Conservation (phyloP, 2,329 filamentous ascomycete species). For the Exserohilum turcica region DNA sequence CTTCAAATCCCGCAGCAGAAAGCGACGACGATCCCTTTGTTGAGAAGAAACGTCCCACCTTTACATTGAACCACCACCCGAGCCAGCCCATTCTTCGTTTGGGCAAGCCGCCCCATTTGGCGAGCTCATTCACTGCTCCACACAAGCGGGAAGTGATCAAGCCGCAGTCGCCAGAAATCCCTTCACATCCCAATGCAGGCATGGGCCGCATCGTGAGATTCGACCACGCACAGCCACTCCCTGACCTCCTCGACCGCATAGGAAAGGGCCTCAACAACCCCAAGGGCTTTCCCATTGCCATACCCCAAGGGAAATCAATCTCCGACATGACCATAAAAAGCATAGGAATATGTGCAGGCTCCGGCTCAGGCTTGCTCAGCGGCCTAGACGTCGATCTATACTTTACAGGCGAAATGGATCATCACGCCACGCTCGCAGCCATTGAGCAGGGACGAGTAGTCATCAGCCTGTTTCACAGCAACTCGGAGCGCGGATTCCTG, state of each 20-base stretch:
- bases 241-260: conserved; percentile 66
- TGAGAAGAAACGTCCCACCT: conserved; percentile 48
- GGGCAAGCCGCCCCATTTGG: conserved; percentile 32
- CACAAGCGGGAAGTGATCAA: conserved; percentile 62
- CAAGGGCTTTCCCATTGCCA: conserved; percentile 66
- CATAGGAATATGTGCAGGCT: conserved; percentile 88
- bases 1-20: conserved; percentile 13
- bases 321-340: conserved; percentile 65
- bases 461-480: conserved; percentile 87
- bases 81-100: conserved; percentile 49
- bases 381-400: conserved; percentile 74
- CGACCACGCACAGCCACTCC: conserved; percentile 57
- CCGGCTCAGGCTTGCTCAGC: conserved; percentile 77
- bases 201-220: conserved; percentile 67
- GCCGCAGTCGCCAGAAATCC: conserved; percentile 50
- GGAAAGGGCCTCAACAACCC: conserved; percentile 68
- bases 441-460: conserved; percentile 84
- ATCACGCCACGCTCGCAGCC: conserved; percentile 87
- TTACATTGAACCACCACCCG: conserved; percentile 56
- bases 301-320: conserved; percentile 63
- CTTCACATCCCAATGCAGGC: conserved; percentile 57
- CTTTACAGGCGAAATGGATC: conserved; percentile 90
- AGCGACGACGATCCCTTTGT: conserved; percentile 45
- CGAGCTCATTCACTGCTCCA: conserved; percentile 22
- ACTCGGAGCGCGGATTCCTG: conserved; percentile 86